Evolutionary conservation across 345 rosid species (phyloP), one percentile per base, ranked within the genome.

Genomic region (Linum tenue): DNA sequence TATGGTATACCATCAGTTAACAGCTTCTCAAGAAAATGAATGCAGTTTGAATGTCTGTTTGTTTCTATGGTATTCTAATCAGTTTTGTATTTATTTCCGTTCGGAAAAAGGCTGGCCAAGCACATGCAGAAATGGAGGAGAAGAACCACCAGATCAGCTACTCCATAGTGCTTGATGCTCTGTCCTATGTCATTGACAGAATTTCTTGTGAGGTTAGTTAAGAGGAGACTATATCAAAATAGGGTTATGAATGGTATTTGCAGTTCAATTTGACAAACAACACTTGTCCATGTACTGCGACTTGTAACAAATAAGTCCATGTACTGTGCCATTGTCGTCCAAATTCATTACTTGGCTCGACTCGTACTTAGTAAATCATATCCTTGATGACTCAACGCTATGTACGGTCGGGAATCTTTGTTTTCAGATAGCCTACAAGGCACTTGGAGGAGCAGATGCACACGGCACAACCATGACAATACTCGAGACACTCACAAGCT

Each of bases 181-280:
- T 80, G 56, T 77, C 83, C 6, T 80, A 56, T 59, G 72, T 73
- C 48, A 80, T 82, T 15, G 86, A 85, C 35, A 76, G 83, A 4
- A 82, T 85, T 38, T 75, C 82, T 37, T 78, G 83, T 73, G 86
- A 85, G 89, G 89, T 84, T 17, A 35, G 59, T 56, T 16, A 31
- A 7, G 16, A 41, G 14, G 14, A 9, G 2, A 8, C 9, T 48
- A 48, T 43, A 48, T 56, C 8, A 37, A 22, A 22, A 1, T 22
- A 22, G 31, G 31, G 31, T 22, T 22, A 22, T 22, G 31, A 22
- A 22, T 22, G 31, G 31, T 22, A 22, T 22, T 22, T 22, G 31
- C 31, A 22, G 31, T 22, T 22, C 1, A 1, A 22, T 22, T 22
- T 22, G 31, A 22, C 31, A 22, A 22, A 22, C 31, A 22, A 22